Evolutionary conservation across 805 yeast genomes (phyloP).

Genomic region (Komagataella phaffii): DNA sequence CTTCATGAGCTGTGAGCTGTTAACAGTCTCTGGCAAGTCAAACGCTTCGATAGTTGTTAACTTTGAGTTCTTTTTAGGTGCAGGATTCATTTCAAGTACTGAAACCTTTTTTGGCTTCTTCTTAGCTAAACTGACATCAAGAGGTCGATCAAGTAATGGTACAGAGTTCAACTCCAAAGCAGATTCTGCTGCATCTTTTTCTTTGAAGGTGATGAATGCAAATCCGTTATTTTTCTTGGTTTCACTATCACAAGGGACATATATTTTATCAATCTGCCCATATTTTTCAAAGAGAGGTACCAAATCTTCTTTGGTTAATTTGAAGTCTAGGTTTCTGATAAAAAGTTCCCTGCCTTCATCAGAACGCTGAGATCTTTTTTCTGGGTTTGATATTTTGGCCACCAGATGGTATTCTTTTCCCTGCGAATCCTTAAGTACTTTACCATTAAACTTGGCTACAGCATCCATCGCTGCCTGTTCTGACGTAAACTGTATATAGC

Average conservation of each 20-base stretch:
- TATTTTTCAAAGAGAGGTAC: conserved; percentile 26
- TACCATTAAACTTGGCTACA: conserved; percentile 24
- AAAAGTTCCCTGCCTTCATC: conserved; percentile 45
- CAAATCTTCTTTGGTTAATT: conserved; percentile 24
- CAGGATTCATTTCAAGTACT: not conserved
- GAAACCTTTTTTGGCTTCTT: conserved; percentile 10
- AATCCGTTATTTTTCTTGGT: conserved; percentile 39
- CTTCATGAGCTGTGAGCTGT: conserved; percentile 17
- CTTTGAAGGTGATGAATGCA: conserved; percentile 45
- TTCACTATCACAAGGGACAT: conserved; percentile 28
- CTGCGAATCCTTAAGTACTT: conserved; percentile 15
- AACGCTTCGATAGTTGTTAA: conserved; percentile 12
- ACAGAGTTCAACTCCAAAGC: conserved; percentile 23
- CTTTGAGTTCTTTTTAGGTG: conserved; percentile 6
- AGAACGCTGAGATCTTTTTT: conserved; percentile 25
- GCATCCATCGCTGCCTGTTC: conserved; percentile 32
- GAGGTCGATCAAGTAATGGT: conserved; percentile 28
- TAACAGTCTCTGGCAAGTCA: conserved; percentile 23
- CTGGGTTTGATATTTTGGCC: conserved; percentile 53
- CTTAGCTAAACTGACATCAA: conserved; percentile 37
- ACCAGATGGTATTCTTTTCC: conserved; percentile 23
- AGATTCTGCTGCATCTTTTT: conserved; percentile 33
- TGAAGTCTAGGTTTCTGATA: conserved; percentile 38
- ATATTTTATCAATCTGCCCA: conserved; percentile 41
- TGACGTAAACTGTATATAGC: conserved; percentile 48